A percentile compares a stretch with the other conserved stretches of the same genome.
Evolutionary conservation across 306 rosid species (phyloP).

Genomic region (Oxytropis ochrocephala): DNA sequence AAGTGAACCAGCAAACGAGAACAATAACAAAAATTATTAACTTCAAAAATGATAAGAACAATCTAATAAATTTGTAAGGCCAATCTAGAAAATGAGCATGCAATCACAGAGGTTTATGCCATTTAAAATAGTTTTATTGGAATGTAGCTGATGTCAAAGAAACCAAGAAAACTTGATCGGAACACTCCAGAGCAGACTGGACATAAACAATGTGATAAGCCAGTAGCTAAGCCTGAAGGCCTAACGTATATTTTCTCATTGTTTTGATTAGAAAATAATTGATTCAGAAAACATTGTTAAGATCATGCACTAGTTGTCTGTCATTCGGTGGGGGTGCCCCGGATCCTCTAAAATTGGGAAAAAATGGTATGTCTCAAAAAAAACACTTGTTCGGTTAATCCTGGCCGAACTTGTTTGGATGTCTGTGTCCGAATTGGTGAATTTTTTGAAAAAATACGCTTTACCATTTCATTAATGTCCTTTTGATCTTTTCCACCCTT

Average conservation of each 20-base stretch:
- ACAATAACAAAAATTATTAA: not conserved
- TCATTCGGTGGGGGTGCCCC: too few relatives aligned
- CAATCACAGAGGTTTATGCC: conserved; percentile 2
- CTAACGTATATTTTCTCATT: not conserved
- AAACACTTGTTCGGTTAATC: too few relatives aligned
- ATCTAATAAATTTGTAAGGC: too few relatives aligned
- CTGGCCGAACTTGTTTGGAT: too few relatives aligned
- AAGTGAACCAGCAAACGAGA: conserved; percentile 20
- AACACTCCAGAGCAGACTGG: conserved; percentile 6
- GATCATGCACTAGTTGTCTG: too few relatives aligned
- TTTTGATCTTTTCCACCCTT: too few relatives aligned
- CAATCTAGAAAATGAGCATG: not conserved
- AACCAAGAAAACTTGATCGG: not conserved
- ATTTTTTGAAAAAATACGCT: too few relatives aligned
- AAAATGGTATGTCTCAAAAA: too few relatives aligned
- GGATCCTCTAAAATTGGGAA: too few relatives aligned
- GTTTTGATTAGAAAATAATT: not conserved
- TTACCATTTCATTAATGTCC: too few relatives aligned
- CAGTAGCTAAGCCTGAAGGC: not conserved
- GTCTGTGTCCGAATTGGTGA: too few relatives aligned
- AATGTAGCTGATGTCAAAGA: not conserved
- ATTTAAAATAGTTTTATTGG: not conserved
- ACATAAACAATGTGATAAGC: not conserved
- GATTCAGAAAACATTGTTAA: not conserved
- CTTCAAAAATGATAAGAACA: conserved; percentile 3